Evolutionary conservation across 768 basidiomycete species (phyloP), one percentile per base, ranked within the genome.

Genomic region (Trametes sanguinea): DNA sequence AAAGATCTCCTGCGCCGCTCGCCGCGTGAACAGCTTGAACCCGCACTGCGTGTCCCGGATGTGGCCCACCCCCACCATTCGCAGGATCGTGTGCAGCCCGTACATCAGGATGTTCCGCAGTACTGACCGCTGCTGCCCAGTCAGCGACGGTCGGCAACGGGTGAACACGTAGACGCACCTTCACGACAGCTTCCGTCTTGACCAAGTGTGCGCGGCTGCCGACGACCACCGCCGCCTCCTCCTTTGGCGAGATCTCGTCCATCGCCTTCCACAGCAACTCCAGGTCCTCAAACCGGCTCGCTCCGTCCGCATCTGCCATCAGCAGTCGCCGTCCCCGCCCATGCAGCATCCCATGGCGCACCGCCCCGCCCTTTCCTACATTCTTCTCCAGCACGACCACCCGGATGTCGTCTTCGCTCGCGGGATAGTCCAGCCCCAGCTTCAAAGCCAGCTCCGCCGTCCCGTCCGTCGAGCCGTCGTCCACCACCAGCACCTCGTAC

Each of bases 31-130:
- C 30, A 98, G 84, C 76, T 98, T 98, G 86, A 98, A 98, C 35
- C 95, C 95, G 71, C 95, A 97, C 72, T 97, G 95, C 16, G 95
- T 98, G 77, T 97, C 95, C 29, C 92, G 85, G 62, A 96, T 90
- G 70, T 93, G 88, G 7, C 89, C 89, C 3, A 95, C 94, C 50
- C 95, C 95, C 33, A 96, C 87, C 48, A 96, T 84, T 39, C 89
- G 86, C 8, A 97, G 82, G 71, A 95, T 87, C 17, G 92, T 87
- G 73, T 98, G 95, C 60, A 98, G 84, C 4, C 89, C 90, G 69
- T 96, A 89, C 95, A 97, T 98, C 58, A 96, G 87, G 61, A 96
- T 76, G 70, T 97, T 98, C 35, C 95, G 90, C 17, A 96, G 75
- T 46, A 89, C 65, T 6, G 94, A 96, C 32, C 95, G 90, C 94